Evolutionary conservation across 176 grass and related monocot genomes (phyloP), one percentile per base, ranked within the genome.

Genomic region (Musa schizocarpa): DNA sequence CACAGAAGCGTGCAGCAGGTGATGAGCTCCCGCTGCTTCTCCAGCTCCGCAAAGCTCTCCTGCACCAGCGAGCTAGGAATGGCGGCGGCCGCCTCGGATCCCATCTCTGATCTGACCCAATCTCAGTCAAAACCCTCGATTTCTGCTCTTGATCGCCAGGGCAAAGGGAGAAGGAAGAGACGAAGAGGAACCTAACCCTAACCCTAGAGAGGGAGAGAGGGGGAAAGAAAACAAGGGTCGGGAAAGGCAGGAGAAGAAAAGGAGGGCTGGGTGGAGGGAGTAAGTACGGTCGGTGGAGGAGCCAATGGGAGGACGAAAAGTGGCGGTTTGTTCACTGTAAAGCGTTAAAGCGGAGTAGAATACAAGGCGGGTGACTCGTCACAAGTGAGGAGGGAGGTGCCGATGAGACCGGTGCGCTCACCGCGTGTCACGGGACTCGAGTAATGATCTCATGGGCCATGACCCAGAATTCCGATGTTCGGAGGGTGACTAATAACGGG

Each of bases 11-110:
- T 93, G 80, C 91, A 93, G 68, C 77, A 81, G 19, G 81, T 84
- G 1, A 93, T 89, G 52, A 93, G 78, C 82, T 93, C 80, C 71
- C 88, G 91, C 83, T 90, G 91, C 76, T 84, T 82, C 85, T 87
- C 91, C 74, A 93, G 87, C 79, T 84, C 87, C 55, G 83, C 91
- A 74, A 93, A 90, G 67, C 91, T 88, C 53, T 84, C 87, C 80
- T 79, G 68, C 52, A 90, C 83, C 27, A 84, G 74, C 13, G 81
- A 85, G 16, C 59, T 72, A 66, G 82, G 63, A 9, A 65, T 9
- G 63, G 26, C 75, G 57, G 68, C 16, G 14, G 20, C 73, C n/a
- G 9, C 67, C 67, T 67, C 83, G 62, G 53, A 69, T 19, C 76
- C 59, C 19, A 77, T 53, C 71, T 79, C 82, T 80, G 63, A 27